Base-by-base conservation (phyloP, 179 eudicot species). In the Silene noctiflora region DNA sequence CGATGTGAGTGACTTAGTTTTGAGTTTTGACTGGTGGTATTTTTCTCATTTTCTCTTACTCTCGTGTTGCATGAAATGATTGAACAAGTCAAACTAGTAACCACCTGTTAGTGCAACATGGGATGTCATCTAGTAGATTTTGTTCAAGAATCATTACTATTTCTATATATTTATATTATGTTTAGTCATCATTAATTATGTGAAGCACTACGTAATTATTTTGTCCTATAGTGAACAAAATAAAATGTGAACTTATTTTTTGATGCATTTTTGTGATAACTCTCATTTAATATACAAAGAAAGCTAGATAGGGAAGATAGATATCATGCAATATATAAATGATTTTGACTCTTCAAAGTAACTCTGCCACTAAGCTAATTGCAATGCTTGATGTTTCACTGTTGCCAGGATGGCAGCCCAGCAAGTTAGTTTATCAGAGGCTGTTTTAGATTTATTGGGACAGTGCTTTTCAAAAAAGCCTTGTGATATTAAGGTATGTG, bases 381-480 rank as follows among this genome's bases (percentile, higher is more conserved):
- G 48, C 60, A 71, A 42, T 69, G 17, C 69, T 66, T 75, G 20
- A 19, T 65, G 48, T 75, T 71, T 46, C 19, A 27, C 27, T 74
- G 58, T 73, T 35, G 69, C 63, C 84, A 96, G 99, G 78, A 86
- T 79, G 87, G 86, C 97, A 44, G 87, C 89, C 74, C 81, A 86
- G 75, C 84, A 86, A 81, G 83, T 87, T 82, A 98, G 99, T 61
- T 81, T 84, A 75, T 88, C 94, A 74, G 98, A 91, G 83, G 80
- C 82, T 65, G 90, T 83, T 73, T 78, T 94, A 83, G 93, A 91
- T 80, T 68, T 86, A 71, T 80, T 96, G 81, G 97, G 91, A 7
- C 92, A 90, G 75, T 85, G 87, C 82, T 82, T 96, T 29, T 86
- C 91, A 72, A 89, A 85, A 80, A 93, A 90, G 81, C 89, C 99